Base-by-base conservation (phyloP, 2,329 filamentous ascomycete species). In the Sclerotinia trifoliorum region DNA sequence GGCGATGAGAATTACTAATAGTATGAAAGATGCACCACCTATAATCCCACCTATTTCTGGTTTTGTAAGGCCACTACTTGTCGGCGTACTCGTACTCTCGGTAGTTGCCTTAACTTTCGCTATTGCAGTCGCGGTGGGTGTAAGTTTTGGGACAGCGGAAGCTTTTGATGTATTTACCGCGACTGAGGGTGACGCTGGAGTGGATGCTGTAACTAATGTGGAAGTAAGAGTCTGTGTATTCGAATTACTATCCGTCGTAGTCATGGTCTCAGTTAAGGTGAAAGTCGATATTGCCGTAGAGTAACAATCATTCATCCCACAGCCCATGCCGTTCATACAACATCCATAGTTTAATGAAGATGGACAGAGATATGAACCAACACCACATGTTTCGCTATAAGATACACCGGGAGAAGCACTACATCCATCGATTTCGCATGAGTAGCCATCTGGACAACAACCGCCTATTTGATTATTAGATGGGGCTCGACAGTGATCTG, bases 41-140 rank as follows among this genome's bases (percentile, higher is more conserved):
- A 87, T 80, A 29, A 87, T 85, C 2, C 85, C 86, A 3, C 82
- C 85, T 2, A 88, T 77, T 35, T 82, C 78, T n/a, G 71, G 60
- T 8, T 69, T 74, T 29, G 73, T 72, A 26, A 76, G 70, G 3
- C 76, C 75, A 24, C 46, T 69, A 21, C 65, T 70, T 21, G 69
- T 0, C 76, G 79, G 0, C 73, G 75, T 7, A 80, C 67, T 68
- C 42, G 75, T 8, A 80, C 67, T 68, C 42, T 35, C 67, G 79
- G 29, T 84, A 76, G 44, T 76, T 72, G 55, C 77, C 74, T 11
- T 70, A 71, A 26, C 70, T 61, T 76, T 75, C 5, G 71, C 56
- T 52, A 74, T 71, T 39, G 72, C 60, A 2, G 69, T 69, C 24
- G 70, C 54, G 8, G 71, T 68, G 7, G 72, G 67, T 15, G 70